Conservation (phyloP, 2,329 filamentous ascomycete genomes). For the Cercospora zeina region DNA sequence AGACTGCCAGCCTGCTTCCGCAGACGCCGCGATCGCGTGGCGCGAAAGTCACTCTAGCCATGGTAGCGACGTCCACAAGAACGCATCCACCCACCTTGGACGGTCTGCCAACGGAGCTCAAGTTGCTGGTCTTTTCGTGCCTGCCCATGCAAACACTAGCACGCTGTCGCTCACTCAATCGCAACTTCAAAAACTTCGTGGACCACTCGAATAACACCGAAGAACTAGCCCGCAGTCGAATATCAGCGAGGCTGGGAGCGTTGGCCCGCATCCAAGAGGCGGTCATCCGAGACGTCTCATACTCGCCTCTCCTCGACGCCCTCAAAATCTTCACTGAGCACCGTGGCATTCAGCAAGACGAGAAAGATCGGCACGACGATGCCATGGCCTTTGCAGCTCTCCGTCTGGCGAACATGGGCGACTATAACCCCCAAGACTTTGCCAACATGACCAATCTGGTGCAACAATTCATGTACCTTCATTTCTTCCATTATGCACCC, state of each 20-base stretch:
- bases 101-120: conserved; percentile 8
- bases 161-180: conserved; percentile 12
- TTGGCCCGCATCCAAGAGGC: background rate
- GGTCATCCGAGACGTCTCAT: background rate
- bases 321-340: conserved; percentile 7
- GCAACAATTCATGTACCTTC: conserved; percentile 1
- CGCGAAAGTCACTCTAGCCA: background rate
- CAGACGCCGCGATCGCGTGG: background rate
- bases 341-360: conserved; percentile 9
- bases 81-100: background rate
- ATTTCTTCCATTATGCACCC: background rate
- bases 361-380: conserved; percentile 10
- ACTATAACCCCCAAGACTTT: background rate
- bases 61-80: background rate
- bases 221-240: conserved; percentile 4
- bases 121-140: conserved; percentile 6
- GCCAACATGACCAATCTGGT: background rate
- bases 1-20: background rate
- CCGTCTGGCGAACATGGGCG: background rate
- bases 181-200: conserved; percentile 5
- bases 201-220: conserved; percentile 11
- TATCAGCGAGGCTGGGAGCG: background rate
- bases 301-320: conserved; percentile 10
- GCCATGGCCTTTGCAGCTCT: conserved; percentile 8
- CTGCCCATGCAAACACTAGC: conserved; percentile 2